Evolutionary conservation across 768 basidiomycete genomes (phyloP).

Genomic region (Hericium coralloides): DNA sequence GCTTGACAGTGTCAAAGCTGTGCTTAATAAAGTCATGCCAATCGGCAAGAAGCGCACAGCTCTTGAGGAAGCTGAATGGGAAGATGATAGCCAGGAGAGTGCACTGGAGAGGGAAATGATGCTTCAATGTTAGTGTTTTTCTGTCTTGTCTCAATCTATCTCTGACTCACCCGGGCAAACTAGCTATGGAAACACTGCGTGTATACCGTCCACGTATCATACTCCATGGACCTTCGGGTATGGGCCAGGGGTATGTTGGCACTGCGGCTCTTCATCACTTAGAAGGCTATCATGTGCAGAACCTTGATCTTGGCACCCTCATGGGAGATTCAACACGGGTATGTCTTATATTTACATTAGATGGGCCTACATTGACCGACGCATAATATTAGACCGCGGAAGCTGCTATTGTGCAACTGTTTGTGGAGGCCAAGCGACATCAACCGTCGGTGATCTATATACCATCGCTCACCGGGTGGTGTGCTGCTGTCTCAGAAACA

Average conservation of each 20-base stretch:
- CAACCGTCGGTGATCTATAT: conserved; percentile 96
- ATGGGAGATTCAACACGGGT: conserved; percentile 87
- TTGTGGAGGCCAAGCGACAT: conserved; percentile 94
- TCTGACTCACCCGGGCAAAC: conserved; percentile 8
- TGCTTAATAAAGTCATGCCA: conserved; percentile 71
- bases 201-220: conserved; percentile 86
- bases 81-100: conserved; percentile 75
- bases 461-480: conserved; percentile 83
- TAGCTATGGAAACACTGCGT: conserved; percentile 87
- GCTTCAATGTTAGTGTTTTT: conserved; percentile 58
- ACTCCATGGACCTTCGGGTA: conserved; percentile 69
- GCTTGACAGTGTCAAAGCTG: conserved; percentile 61
- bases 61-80: conserved; percentile 92
- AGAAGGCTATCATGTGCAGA: conserved; percentile 94
- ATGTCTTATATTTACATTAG: conserved; percentile 21
- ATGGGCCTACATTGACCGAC: conserved; percentile 1
- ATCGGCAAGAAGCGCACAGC: conserved; percentile 73
- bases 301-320: conserved; percentile 80
- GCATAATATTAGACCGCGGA: conserved; percentile 61
- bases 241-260: conserved; percentile 89
- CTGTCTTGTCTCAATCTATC: not conserved
- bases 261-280: conserved; percentile 88
- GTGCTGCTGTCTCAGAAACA: conserved; percentile 74
- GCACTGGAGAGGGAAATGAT: conserved; percentile 83
- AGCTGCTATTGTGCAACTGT: conserved; percentile 89